Base-by-base conservation (phyloP, 352 stramenopile species). In the Phytopythium chamaehyphon region DNA sequence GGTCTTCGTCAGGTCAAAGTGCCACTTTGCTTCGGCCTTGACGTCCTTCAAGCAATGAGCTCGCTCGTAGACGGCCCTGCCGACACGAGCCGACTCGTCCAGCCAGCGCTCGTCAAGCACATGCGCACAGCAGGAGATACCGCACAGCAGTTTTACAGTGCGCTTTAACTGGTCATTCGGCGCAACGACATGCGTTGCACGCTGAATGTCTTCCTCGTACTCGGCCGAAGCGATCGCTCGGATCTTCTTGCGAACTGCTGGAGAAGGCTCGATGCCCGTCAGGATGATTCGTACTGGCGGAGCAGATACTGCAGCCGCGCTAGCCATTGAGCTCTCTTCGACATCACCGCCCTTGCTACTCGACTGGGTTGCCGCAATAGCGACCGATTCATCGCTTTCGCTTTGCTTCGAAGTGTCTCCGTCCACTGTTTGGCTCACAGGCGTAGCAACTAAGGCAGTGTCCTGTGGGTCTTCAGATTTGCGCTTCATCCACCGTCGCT, bases 91-190 rank as follows among this genome's bases (percentile, higher is more conserved):
- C 18, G 67, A 76, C 24, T 76, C 67, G 21, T 71, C 55, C 15
- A 84, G 64, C 73, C 73, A 84, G 15, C 60, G 57, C 37, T 76
- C 66, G 33, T 74, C 70, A 14, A 81, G 21, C 23, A 84, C 75
- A 23, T 83, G 67, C n/a, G 65, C 59, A 38, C 73, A 84, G 47
- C 58, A 62, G 11, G 70, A 76, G 39, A 84, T 80, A n/a, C 73
- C 73, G 42, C 70, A 81, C 1, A 84, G 55, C 19, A 84, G 38
- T 46, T 86, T 86, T 21, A 86, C 74, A 6, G 75, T 86, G 9
- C 75, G 66, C 47, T 86, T 86, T 35, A 86, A 61, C 45, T 74
- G 55, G 47, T 78, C 62, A 26, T 62, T 69, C 8, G 70, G 74
- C 7, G 69, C 74, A 23, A 86, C 55, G 23, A 86, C 54, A 52